These are phyloP conservation scores for Cordyceps sp. DNA, from an alignment of 2,329 filamentous ascomycete genomes.

Conservation along the genomic window DNA sequence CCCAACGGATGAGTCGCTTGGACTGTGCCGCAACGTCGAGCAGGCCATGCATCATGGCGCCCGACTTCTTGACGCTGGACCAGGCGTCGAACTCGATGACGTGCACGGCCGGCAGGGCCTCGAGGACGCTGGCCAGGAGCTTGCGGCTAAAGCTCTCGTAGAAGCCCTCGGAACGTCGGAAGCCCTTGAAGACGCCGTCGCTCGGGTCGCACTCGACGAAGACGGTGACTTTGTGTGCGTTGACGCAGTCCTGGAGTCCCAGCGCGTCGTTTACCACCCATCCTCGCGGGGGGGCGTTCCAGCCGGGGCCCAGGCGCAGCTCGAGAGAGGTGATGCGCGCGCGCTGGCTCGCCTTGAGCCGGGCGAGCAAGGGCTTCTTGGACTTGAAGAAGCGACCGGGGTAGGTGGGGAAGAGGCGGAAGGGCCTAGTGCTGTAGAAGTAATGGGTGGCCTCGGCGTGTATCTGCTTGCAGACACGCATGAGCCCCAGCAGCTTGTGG, in stretches of 20 bases:
- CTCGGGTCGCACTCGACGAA: constrained; percentile 61
- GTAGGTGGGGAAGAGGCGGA: constrained; percentile 51
- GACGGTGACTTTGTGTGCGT: constrained; percentile 42
- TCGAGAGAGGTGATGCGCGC: constrained; percentile 46
- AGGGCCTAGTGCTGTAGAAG: constrained; percentile 46
- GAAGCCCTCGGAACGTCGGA: constrained; percentile 46
- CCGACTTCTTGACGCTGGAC: constrained; percentile 44
- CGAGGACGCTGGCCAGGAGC: constrained; percentile 39
- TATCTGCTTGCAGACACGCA: constrained; percentile 43
- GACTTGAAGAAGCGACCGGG: constrained; percentile 54
- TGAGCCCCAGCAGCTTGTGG: constrained; percentile 39
- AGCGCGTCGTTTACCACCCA: constrained; percentile 53
- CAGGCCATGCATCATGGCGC: constrained; percentile 46
- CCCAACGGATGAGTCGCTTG: constrained; percentile 45
- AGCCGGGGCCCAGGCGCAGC: constrained; percentile 56
- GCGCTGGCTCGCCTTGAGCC: constrained; percentile 44
- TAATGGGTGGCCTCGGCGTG: constrained; percentile 46
- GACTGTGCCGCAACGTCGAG: constrained; percentile 31
- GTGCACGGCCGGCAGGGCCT: constrained; percentile 35
- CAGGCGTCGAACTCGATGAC: constrained; percentile 56
- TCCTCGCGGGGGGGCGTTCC: constrained; percentile 49
- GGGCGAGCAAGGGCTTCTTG: constrained; percentile 53
- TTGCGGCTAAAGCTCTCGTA: constrained; percentile 50
- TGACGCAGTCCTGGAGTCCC: constrained; percentile 44
- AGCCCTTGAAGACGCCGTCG: constrained; percentile 49